These are phyloP conservation scores for Colletotrichum chlorophyti DNA, from an alignment of 2,329 filamentous ascomycete species.

Conservation along the genomic window DNA sequence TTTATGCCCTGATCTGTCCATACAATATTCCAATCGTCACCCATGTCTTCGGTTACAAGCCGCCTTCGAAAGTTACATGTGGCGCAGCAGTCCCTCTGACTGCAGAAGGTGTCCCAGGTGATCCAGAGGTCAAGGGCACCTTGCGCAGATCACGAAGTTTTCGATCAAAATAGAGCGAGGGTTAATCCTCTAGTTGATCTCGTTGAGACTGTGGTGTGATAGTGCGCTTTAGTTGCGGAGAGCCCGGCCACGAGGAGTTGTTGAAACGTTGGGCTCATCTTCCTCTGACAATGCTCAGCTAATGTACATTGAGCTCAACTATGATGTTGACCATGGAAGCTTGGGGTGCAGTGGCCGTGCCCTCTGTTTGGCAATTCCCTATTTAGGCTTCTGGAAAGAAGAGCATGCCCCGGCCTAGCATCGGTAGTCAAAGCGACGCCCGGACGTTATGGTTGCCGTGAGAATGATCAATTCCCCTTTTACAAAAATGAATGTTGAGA, in stretches of 20 bases:
- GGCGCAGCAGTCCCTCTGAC: not conserved
- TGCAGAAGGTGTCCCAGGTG: not conserved
- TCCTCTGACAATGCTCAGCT: slow-evolving; percentile 21
- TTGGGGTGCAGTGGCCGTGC: slow-evolving; percentile 14
- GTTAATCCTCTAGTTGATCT: not conserved
- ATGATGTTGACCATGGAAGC: slow-evolving; percentile 5
- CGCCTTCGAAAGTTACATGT: not conserved
- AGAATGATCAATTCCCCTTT: too few relatives aligned
- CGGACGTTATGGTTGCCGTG: not conserved
- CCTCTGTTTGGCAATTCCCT: not conserved
- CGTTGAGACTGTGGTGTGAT: slow-evolving; percentile 13
- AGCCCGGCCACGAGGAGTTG: slow-evolving; percentile 6
- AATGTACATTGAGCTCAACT: not conserved
- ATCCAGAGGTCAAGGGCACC: not conserved
- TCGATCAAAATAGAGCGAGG: not conserved
- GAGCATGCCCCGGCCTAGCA: not conserved
- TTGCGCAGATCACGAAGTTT: slow-evolving; percentile 5
- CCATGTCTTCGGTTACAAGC: slow-evolving; percentile 2
- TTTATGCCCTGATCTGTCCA: slow-evolving; percentile 13
- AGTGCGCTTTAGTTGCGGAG: not conserved
- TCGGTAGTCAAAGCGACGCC: not conserved
- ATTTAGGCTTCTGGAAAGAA: slow-evolving; percentile 2
- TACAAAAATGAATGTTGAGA: not conserved
- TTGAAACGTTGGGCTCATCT: slow-evolving; percentile 24
- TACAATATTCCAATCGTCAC: too few relatives aligned